These are phyloP conservation scores for Argentina anserina DNA, from an alignment of 306 rosid species.

Conservation along the genomic window DNA sequence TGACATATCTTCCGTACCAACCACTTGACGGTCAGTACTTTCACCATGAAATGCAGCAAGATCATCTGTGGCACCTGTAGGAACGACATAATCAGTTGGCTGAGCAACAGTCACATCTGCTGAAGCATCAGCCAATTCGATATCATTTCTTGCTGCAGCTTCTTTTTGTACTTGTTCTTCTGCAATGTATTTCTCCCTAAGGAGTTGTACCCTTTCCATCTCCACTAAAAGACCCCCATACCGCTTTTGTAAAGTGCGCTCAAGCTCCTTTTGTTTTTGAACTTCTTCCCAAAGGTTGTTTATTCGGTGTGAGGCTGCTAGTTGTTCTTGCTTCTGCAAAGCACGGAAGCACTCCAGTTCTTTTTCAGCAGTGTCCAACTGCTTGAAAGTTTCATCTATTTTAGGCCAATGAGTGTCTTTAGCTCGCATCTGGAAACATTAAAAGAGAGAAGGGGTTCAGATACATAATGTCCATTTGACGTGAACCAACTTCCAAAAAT, in stretches of 20 bases:
- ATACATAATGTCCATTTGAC: too few species aligned
- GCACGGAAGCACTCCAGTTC: slow-evolving; percentile 88
- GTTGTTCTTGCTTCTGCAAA: slow-evolving; percentile 76
- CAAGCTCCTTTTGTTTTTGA: slow-evolving; percentile 83
- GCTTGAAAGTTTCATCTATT: slow-evolving; percentile 81
- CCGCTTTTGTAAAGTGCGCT: slow-evolving; percentile 59
- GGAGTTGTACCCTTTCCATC: slow-evolving; percentile 46
- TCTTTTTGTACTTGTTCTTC: slow-evolving; percentile 52
- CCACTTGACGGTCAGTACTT: slow-evolving; percentile 32
- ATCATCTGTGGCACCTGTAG: slow-evolving; percentile 28
- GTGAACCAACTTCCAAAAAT: not conserved
- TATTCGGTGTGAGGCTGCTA: slow-evolving; percentile 75
- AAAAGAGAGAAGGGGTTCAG: slow-evolving; percentile 15
- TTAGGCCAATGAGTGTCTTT: slow-evolving; percentile 80
- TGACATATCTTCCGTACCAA: slow-evolving; percentile 3
- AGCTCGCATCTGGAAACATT: slow-evolving; percentile 58
- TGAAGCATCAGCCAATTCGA: slow-evolving; percentile 37
- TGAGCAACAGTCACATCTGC: slow-evolving; percentile 26
- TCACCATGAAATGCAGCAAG: slow-evolving; percentile 28
- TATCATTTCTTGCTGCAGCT: slow-evolving; percentile 39
- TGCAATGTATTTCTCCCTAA: slow-evolving; percentile 41
- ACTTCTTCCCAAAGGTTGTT: slow-evolving; percentile 69
- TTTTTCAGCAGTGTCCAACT: slow-evolving; percentile 78
- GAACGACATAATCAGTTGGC: slow-evolving; percentile 26
- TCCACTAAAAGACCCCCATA: slow-evolving; percentile 65